These are phyloP conservation scores for Cardamine occulta DNA, from an alignment of 345 rosid genomes.

Conservation along the genomic window DNA sequence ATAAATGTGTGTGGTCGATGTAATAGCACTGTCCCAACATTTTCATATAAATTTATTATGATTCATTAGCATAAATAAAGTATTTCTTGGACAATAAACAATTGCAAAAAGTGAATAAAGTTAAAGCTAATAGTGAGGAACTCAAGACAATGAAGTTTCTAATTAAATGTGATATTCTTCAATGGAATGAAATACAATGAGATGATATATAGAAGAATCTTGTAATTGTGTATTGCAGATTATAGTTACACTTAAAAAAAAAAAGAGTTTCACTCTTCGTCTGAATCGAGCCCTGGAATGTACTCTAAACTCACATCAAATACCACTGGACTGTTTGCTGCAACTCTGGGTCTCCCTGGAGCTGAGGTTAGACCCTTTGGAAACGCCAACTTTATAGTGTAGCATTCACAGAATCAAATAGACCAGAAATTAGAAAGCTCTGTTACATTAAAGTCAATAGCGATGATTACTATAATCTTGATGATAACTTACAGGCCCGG, in stretches of 20 bases:
- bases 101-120: neutral
- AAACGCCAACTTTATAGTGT: slow-evolving; percentile 74
- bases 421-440: slow-evolving; percentile 11
- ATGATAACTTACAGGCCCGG: slow-evolving; percentile 67
- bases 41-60: neutral
- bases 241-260: neutral
- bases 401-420: slow-evolving; percentile 7
- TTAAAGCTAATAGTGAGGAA: neutral
- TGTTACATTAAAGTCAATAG: neutral
- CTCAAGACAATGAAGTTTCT: neutral
- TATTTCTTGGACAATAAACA: neutral
- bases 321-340: slow-evolving; percentile 81
- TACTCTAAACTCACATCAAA: slow-evolving; percentile 94
- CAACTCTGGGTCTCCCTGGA: slow-evolving; percentile 97
- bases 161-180: neutral
- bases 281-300: slow-evolving; percentile 86
- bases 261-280: slow-evolving; percentile 50
- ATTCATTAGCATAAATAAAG: neutral
- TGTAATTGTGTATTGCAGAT: slow-evolving; percentile 8
- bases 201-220: neutral
- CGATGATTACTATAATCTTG: neutral
- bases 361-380: slow-evolving; percentile 90
- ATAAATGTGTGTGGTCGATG: neutral
- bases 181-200: slow-evolving; percentile 13
- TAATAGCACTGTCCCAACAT: neutral